Evolutionary conservation across 495 filamentous ascomycete species (phyloP), one percentile per base, ranked within the genome.

Genomic region (Cenococcum geophilum): DNA sequence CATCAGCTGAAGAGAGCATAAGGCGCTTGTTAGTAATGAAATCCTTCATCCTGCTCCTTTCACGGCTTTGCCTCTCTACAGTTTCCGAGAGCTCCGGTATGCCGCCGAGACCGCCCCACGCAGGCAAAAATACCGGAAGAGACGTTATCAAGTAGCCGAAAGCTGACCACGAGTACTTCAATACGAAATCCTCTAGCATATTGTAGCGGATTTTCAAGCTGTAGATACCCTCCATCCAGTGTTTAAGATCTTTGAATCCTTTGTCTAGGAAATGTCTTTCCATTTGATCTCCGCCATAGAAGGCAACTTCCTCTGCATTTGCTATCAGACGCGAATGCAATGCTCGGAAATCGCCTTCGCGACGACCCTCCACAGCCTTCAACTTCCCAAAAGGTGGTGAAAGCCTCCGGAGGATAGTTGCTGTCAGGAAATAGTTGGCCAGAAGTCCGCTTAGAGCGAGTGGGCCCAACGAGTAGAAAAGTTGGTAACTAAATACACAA

Each of bases 21-120:
- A 99, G 82, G 1, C 95, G 87, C 73, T 97, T 97, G 74, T 99
- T 99, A 16, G 93, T 97, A 75, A 99, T 95, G 74, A 99, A 99
- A n/a, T 92, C 86, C 76, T 92, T 91, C 92, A 97, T 97, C 34
- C 95, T 88, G 59, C 82, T 80, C 36, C 86, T 82, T 71, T 96
- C 91, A 14, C 88, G 82, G 27, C 82, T 82, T 22, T 53, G 62
- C 48, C 27, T 74, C 48, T 66, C 65, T 72, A 55, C 66, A 18
- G 42, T 68, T 8, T 74, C 76, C 32, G 78, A 74, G 64, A 86
- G 76, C 70, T 95, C 89, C 67, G 83, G 72, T 25, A 78, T 78
- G 32, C 87, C 88, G 37, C 85, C 90, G 8, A 89, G 73, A 53
- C 93, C 92, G 54, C 92, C 91, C 91, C 92, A 96, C 18, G 91